phyloP scores from a whole-genome alignment of 2,329 filamentous ascomycete genomes.

The Curvularia eragrostidis region DNA sequence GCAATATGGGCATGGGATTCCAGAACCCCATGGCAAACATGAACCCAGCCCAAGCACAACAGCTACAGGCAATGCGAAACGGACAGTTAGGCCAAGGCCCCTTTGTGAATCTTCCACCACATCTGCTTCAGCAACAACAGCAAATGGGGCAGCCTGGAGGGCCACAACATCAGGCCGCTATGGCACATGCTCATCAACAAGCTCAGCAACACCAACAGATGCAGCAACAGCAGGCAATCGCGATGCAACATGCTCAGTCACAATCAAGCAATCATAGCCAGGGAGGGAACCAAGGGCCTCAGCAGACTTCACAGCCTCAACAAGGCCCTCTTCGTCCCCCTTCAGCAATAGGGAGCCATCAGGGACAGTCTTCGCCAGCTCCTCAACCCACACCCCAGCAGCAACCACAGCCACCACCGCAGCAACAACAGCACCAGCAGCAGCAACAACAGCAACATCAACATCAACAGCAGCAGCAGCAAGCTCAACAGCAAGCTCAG shows the following conservation, averaged over 20 bases:
- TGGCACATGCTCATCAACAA: constrained; percentile 57
- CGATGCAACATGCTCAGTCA: constrained; percentile 58
- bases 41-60: constrained; percentile 47
- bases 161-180: constrained; percentile 52
- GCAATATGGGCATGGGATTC: constrained; percentile 60
- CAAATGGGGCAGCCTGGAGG: constrained; percentile 52
- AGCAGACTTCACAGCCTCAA: constrained; percentile 44
- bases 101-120: constrained; percentile 39
- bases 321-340: constrained; percentile 50
- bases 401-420: constrained; percentile 51
- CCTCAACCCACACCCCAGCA: constrained; percentile 46
- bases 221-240: constrained; percentile 48
- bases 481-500: constrained; percentile 42
- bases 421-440: constrained; percentile 44
- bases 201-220: constrained; percentile 51
- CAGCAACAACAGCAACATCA: constrained; percentile 34
- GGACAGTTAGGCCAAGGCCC: constrained; percentile 31
- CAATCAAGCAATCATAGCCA: constrained; percentile 59
- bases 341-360: constrained; percentile 48
- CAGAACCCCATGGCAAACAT: constrained; percentile 63
- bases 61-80: constrained; percentile 37
- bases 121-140: constrained; percentile 55
- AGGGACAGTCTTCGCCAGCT: constrained; percentile 50
- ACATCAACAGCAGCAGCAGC: constrained; percentile 47
- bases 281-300: constrained; percentile 48